Percentiles rank a stretch among this genome's conserved stretches.
phyloP scores from a whole-genome alignment of 2,329 filamentous ascomycete genomes.

The Phialophora expanda region DNA sequence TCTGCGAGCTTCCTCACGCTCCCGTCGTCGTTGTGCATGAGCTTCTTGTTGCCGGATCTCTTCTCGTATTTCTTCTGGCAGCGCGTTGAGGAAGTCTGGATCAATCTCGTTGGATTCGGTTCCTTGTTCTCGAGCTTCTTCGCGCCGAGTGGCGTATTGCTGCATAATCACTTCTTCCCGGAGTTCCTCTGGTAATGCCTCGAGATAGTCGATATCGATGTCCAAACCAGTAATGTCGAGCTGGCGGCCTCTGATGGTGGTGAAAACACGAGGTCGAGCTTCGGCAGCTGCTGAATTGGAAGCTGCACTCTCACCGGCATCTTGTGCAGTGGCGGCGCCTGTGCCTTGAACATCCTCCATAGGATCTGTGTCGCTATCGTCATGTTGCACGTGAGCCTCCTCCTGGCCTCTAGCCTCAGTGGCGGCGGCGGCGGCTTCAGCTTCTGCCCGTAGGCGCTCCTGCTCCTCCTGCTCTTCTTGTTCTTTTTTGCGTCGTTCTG shows the following conservation, averaged over 20 bases:
- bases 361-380: slow-evolving; percentile 50
- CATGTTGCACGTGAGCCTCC: slow-evolving; percentile 40
- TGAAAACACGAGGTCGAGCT: slow-evolving; percentile 71
- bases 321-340: slow-evolving; percentile 45
- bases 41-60: slow-evolving; percentile 92
- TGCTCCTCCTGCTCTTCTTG: slow-evolving; percentile 67
- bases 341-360: slow-evolving; percentile 79
- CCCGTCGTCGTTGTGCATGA: slow-evolving; percentile 82
- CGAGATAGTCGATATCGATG: slow-evolving; percentile 92
- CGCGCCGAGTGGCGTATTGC: slow-evolving; percentile 81
- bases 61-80: slow-evolving; percentile 85
- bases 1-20: slow-evolving; percentile 79
- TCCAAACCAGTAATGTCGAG: slow-evolving; percentile 93
- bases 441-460: slow-evolving; percentile 64
- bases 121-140: slow-evolving; percentile 74
- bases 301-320: slow-evolving; percentile 42
- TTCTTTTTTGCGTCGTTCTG: slow-evolving; percentile 72
- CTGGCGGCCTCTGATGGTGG: slow-evolving; percentile 82
- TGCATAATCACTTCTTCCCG: slow-evolving; percentile 94
- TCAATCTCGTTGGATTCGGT: slow-evolving; percentile 41
- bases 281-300: slow-evolving; percentile 48
- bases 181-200: slow-evolving; percentile 96
- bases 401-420: slow-evolving; percentile 41
- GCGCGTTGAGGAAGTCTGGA: slow-evolving; percentile 86
- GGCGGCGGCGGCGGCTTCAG: slow-evolving; percentile 51